Evolutionary conservation across 371 early-diverging fungal genomes (phyloP), one percentile per base, ranked within the genome.

Genomic region (Lichtheimia hyalospora): DNA sequence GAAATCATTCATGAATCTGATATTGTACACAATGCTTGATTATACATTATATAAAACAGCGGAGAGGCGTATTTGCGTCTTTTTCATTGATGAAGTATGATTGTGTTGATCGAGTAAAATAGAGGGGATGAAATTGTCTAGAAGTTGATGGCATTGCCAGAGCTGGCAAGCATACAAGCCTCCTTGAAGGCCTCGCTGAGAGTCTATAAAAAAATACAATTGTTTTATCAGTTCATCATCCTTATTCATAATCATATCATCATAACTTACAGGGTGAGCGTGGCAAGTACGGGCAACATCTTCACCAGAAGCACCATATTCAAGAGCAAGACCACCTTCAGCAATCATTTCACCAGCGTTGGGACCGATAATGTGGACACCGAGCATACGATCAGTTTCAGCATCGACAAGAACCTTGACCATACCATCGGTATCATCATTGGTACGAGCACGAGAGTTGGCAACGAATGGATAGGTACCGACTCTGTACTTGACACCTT

Each of bases 321-420:
- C 97, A 83, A 98, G 88, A 60, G 97, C 98, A 54, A 98, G 82
- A 49, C 92, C 96, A 68, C 95, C 97, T 82, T 98, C 98, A 62
- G 93, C 95, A 76, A 98, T 96, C 96, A 98, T 94, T 79, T 98
- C 99, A 72, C 99, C 99, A 52, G 99, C 99, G 77, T 95, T 95
- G 66, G 96, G 92, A 54, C 97, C 97, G 58, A 97, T 95, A 75
- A 97, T 96, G 84, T 98, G 98, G 55, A 92, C 94, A 67, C 98
- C 97, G 49, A 98, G 81, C 46, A 98, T 93, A 52, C 92, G 89
- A 77, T 97, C 99, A 14, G 97, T 95, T 75, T 96, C 92, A 58
- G 92, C 89, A 69, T 97, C 97, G 57, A 92, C 84, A 69, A 98
- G 92, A 63, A 98, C 87, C 90, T 98, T 98, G 82, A 98, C 90